Conservation (phyloP, 2,329 filamentous ascomycete genomes). For the Dactylella cylindrospora region DNA sequence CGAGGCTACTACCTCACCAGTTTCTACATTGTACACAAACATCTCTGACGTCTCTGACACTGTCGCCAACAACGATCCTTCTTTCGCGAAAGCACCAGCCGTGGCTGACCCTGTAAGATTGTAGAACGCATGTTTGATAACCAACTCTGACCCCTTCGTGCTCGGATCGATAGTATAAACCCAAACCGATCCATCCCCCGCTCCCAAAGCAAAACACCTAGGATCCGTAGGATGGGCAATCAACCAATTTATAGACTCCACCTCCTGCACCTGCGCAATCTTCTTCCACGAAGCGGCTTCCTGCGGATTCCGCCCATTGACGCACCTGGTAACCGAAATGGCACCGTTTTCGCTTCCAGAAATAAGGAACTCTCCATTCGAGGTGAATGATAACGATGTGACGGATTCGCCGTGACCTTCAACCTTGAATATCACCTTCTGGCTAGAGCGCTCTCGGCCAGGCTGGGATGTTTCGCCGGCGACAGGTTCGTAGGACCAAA, state of each 20-base stretch:
- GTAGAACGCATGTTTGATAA: conserved; percentile 89
- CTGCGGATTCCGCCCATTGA: conserved; percentile 51
- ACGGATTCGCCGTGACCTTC: conserved; percentile 92
- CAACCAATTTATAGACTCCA: conserved; percentile 94
- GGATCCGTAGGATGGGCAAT: conserved; percentile 65
- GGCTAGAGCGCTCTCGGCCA: conserved; percentile 59
- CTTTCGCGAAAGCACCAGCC: conserved; percentile 84
- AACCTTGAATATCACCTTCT: conserved; percentile 65
- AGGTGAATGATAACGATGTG: conserved; percentile 83
- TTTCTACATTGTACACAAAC: conserved; percentile 82
- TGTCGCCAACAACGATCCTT: conserved; percentile 82
- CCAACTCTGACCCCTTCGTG: conserved; percentile 64
- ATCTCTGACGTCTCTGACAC: conserved; percentile 85
- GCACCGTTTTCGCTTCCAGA: conserved; percentile 85
- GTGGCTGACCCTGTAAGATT: conserved; percentile 83
- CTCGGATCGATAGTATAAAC: conserved; percentile 80
- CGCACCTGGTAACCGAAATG: conserved; percentile 64
- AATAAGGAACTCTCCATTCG: conserved; percentile 78
- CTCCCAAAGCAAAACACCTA: conserved; percentile 75
- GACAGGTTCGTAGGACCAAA: conserved; percentile 69
- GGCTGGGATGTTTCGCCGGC: conserved; percentile 61
- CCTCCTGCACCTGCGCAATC: conserved; percentile 78
- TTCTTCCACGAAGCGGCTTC: conserved; percentile 62
- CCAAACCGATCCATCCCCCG: conserved; percentile 90
- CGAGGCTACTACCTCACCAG: conserved; percentile 68